Evolutionary conservation across 179 eudicot species (phyloP), one percentile per base, ranked within the genome.

Genomic region (Corrigiola litoralis): DNA sequence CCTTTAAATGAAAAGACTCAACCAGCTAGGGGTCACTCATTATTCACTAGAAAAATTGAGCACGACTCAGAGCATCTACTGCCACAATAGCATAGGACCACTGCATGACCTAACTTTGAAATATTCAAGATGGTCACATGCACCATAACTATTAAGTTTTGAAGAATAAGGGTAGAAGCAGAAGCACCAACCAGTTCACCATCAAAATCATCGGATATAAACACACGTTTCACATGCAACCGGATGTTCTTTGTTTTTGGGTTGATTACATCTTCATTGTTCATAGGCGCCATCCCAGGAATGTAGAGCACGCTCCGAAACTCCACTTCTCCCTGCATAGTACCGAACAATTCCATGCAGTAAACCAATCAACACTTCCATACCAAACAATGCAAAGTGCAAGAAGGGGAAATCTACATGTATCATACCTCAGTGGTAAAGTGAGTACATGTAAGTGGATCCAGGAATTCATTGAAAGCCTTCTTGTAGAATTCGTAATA

Each of bases 151-250:
- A 23, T 9, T 37, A 41, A 36, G 11, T 24, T 12, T 53, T 17
- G 14, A 63, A 56, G 23, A 62, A 32, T 17, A 67, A 57, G n/a
- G n/a, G 20, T 51, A 31, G 7, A 18, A 27, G 50, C n/a, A n/a
- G n/a, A n/a, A 53, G 58, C 11, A 78, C 87, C 59, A 70, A 94
- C 99, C 97, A 94, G 77, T 79, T 94, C 99, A 42, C 99, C 99
- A 77, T 94, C 99, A 80, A 94, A 94, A 76, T 94, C 99, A 67
- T 94, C 97, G 7, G 99, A 94, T 65, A 94, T 90, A 61, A 90
- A 94, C 50, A 94, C 99, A 63, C 97, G 99, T 72, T 94, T 94
- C 65, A 94, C 99, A 56, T 81, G 81, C 44, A 94, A 66, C 42
- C 97, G 94, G 70, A 94, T 94, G 74, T 94, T 94, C 76, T 94